phyloP scores from a whole-genome alignment of 305 asterid genomes.

The Withania somnifera region DNA sequence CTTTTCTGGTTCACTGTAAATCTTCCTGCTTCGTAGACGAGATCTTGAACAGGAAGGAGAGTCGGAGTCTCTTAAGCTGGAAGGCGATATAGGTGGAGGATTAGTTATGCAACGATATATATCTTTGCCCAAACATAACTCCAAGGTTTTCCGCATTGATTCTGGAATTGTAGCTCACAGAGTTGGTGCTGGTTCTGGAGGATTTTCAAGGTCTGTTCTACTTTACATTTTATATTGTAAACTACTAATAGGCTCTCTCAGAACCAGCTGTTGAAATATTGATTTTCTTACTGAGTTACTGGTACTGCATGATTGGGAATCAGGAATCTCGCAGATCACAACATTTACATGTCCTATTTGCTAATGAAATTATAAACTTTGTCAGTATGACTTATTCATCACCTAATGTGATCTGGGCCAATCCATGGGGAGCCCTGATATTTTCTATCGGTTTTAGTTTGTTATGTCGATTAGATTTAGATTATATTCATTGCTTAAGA shows the following conservation, averaged over 20 bases:
- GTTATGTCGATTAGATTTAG: neutral
- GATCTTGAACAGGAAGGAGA: constrained; percentile 84
- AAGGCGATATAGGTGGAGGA: constrained; percentile 94
- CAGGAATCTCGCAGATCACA: neutral
- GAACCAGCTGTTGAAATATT: neutral
- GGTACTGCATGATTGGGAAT: neutral
- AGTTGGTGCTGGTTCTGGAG: constrained; percentile 99
- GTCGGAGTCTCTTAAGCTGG: constrained; percentile 59
- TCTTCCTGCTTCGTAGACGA: constrained; percentile 27
- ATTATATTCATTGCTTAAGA: neutral
- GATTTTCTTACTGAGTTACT: neutral
- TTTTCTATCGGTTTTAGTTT: neutral
- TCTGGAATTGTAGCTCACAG: constrained; percentile 65
- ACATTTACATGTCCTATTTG: neutral
- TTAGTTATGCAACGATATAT: constrained; percentile 51
- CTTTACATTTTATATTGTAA: neutral
- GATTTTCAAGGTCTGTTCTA: constrained; percentile 65
- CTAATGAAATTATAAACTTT: neutral
- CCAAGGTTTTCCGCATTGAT: constrained; percentile 44
- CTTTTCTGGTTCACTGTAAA: neutral
- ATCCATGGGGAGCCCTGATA: neutral
- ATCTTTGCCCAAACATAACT: constrained; percentile 46
- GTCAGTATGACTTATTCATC: neutral
- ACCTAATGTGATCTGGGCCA: neutral
- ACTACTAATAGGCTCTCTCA: neutral